Evolutionary conservation across 352 stramenopile genomes (phyloP).

Genomic region (Peronospora farinosa): DNA sequence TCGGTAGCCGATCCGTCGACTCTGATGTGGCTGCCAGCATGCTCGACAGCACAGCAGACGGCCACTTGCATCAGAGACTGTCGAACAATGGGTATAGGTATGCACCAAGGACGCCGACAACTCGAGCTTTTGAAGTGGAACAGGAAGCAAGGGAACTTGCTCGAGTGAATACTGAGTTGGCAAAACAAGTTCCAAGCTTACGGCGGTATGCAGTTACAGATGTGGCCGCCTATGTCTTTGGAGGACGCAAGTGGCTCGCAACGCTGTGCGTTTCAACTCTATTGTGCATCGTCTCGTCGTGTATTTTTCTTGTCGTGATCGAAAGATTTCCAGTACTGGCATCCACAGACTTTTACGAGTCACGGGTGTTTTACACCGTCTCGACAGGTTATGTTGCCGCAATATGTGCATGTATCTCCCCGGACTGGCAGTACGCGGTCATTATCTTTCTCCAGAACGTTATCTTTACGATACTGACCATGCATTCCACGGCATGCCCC

Average conservation of each 20-base stretch:
- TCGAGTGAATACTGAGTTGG: slow-evolving; percentile 26
- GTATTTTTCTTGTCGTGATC: slow-evolving; percentile 28
- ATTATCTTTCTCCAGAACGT: slow-evolving; percentile 39
- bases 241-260: slow-evolving; percentile 41
- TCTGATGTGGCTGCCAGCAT: slow-evolving; percentile 10
- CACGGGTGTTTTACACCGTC: slow-evolving; percentile 39
- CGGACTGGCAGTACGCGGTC: slow-evolving; percentile 43
- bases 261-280: slow-evolving; percentile 31
- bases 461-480: slow-evolving; percentile 45
- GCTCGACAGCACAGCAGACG: slow-evolving; percentile 11
- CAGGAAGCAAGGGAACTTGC: slow-evolving; percentile 24
- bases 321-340: slow-evolving; percentile 30
- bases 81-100: slow-evolving; percentile 9
- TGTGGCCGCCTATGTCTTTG: slow-evolving; percentile 20
- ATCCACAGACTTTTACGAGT: slow-evolving; percentile 48
- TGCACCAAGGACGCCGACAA: slow-evolving; percentile 6
- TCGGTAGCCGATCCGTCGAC: slow-evolving; percentile 11
- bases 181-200: slow-evolving; percentile 20
- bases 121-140: slow-evolving; percentile 23
- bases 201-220: slow-evolving; percentile 25
- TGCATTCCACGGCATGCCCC: slow-evolving; percentile 54
- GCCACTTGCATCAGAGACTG: slow-evolving; percentile 15
- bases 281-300: slow-evolving; percentile 27
- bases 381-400: slow-evolving; percentile 32
- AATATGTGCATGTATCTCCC: slow-evolving; percentile 43